Percentiles rank a stretch among this genome's conserved stretches.
These are phyloP conservation scores for Zalaria sp. DNA, from an alignment of 2,329 filamentous ascomycete genomes.

Conservation along the genomic window DNA sequence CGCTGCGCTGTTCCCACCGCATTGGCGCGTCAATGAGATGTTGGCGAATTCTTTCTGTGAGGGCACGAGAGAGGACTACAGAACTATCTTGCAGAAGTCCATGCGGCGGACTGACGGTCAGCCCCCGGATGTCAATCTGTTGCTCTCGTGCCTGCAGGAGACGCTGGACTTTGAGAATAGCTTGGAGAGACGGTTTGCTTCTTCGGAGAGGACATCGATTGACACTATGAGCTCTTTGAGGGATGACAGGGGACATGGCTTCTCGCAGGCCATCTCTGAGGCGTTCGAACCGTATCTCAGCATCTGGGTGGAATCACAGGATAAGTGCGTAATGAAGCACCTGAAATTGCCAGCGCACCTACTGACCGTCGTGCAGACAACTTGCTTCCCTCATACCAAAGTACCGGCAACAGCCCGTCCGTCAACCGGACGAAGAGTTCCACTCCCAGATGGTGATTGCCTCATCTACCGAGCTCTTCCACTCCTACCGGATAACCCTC, in stretches of 20 bases:
- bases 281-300: constrained; percentile 96
- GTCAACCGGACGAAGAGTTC: constrained; percentile 81
- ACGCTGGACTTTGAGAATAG: constrained; percentile 94
- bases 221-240: constrained; percentile 57
- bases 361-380: constrained; percentile 31
- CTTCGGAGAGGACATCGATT: constrained; percentile 54
- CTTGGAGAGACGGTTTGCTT: constrained; percentile 69
- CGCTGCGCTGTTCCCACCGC: constrained; percentile 66
- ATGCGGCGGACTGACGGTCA: constrained; percentile 66
- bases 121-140: constrained; percentile 75
- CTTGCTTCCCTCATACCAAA: constrained; percentile 71
- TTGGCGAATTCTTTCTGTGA: constrained; percentile 90
- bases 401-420: constrained; percentile 70
- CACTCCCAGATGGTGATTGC: constrained; percentile 76
- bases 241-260: constrained; percentile 62
- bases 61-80: constrained; percentile 89
- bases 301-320: constrained; percentile 93
- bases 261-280: constrained; percentile 84
- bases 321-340: constrained; percentile 37
- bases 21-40: constrained; percentile 84
- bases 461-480: constrained; percentile 92
- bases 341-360: not conserved
- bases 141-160: constrained; percentile 82
- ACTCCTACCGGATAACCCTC: constrained; percentile 86
- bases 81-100: constrained; percentile 75